Evolutionary conservation across 106 monocot genomes (phyloP).

Genomic region (Allium sativum): DNA sequence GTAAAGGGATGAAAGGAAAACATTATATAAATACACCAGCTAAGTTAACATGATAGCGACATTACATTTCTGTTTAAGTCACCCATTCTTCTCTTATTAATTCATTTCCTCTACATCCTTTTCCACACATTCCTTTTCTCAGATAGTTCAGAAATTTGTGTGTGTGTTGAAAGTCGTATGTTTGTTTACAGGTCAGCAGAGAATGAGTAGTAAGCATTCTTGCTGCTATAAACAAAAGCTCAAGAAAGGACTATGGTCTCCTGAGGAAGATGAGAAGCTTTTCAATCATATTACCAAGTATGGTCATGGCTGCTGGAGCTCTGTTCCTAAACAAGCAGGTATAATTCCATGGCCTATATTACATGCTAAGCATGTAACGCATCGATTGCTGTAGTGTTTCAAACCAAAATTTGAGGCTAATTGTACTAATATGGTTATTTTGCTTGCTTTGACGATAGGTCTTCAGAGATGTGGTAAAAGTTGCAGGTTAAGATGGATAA

Average conservation of each 20-base stretch:
- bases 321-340: slow-evolving; percentile 72
- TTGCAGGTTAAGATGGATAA: slow-evolving; percentile 86
- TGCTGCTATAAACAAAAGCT: slow-evolving; percentile 80
- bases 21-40: neutral
- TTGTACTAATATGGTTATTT: neutral
- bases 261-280: slow-evolving; percentile 67
- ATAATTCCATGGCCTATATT: neutral
- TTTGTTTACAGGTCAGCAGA: no score
- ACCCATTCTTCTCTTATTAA: neutral
- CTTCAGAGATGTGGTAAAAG: slow-evolving; percentile 94
- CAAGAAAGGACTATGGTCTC: slow-evolving; percentile 63
- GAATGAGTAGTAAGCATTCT: slow-evolving; percentile 47
- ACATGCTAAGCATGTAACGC: neutral
- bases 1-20: neutral
- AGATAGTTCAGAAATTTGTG: no score
- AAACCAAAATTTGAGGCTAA: neutral
- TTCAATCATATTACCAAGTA: slow-evolving; percentile 52
- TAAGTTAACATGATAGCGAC: slow-evolving; percentile 23
- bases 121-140: neutral
- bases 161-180: no score
- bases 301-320: slow-evolving; percentile 73
- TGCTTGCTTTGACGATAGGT: slow-evolving; percentile 25
- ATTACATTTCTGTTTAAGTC: slow-evolving; percentile 7
- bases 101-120: neutral
- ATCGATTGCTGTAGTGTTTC: neutral